phyloP scores from a whole-genome alignment of 2,329 filamentous ascomycete species.

The Aspergillus sp. region DNA sequence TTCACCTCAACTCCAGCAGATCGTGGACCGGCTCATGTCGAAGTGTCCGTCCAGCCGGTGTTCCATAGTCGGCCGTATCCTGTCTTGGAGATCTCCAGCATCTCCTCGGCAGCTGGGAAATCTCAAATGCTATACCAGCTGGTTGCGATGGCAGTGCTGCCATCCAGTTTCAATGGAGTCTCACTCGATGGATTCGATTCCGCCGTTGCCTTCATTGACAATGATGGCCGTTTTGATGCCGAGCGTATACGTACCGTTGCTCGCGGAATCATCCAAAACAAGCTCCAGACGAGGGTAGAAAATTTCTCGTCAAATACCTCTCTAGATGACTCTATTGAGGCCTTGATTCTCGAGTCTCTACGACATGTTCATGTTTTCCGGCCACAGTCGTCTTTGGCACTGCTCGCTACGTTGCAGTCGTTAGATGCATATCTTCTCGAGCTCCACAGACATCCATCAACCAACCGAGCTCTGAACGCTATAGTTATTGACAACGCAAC shows the following conservation, averaged over 20 bases:
- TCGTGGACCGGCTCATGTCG: background rate
- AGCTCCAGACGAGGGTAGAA: background rate
- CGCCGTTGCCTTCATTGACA: conserved; percentile 57
- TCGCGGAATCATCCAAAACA: conserved; percentile 24
- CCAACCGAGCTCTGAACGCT: conserved; percentile 47
- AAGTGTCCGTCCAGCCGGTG: background rate
- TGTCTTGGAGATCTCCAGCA: conserved; percentile 56
- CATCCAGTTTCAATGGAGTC: conserved; percentile 31
- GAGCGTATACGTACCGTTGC: conserved; percentile 42
- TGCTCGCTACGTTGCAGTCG: conserved; percentile 50
- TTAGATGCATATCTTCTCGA: conserved; percentile 54
- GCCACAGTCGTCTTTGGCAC: conserved; percentile 51
- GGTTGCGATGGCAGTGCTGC: conserved; percentile 52
- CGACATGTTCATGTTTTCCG: conserved; percentile 60
- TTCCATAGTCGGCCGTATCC: conserved; percentile 24
- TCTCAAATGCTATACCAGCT: conserved; percentile 60
- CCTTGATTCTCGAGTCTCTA: conserved; percentile 43
- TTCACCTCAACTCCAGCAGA: background rate
- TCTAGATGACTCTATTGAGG: conserved; percentile 4
- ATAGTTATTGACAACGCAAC: conserved; percentile 57
- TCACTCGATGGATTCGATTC: conserved; percentile 47
- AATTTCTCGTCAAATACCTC: background rate
- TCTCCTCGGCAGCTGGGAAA: conserved; percentile 54
- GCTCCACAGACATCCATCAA: conserved; percentile 45
- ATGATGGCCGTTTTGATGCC: conserved; percentile 55